Evolutionary conservation across 2,329 filamentous ascomycete species (phyloP), one percentile per base, ranked within the genome.

Genomic region (Penicillium sp.): DNA sequence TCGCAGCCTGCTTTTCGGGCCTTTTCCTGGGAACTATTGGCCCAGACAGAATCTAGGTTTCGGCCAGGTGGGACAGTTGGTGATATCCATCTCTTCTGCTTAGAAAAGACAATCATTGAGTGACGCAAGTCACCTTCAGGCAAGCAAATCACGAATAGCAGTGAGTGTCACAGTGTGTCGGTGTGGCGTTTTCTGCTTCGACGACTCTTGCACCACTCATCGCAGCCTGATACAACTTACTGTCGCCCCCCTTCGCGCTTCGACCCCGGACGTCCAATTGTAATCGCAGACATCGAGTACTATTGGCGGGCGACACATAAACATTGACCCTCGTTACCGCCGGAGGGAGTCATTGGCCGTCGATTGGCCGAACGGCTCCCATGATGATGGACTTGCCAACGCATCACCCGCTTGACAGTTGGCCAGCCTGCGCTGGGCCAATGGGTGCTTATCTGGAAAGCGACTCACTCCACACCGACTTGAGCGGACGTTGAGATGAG

Each of bases 381-480:
- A 47, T 41, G 42, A 31, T 38, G 43, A 54, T 48, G 37, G 35
- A 53, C 28, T 17, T 63, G 63, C 59, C 63, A 65, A 55, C 63
- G 57, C 63, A 65, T 62, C 61, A 63, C 12, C 61, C 48, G 55
- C 55, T 58, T 61, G 61, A 63, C 63, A 62, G 63, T 59, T 65
- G 63, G 63, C 57, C 20, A 42, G 31, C 57, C 55, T 43, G 34
- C 42, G 42, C 35, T 42, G 51, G 55, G 14, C 61, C 60, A 63
- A 63, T 63, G 35, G 45, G 15, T 54, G 15, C 22, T 61, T 53
- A 50, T 54, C 35, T 41, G 31, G n/a, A 17, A 41, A n/a, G 34
- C 22, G 38, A 20, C 14, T n/a, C 34, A 31, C 53, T 54, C 43
- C 60, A 62, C 60, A 59, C 57, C 60, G 60, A 62, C 59, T 39